Evolutionary conservation across 148 eudicot genomes (phyloP), one percentile per base, ranked within the genome.

Genomic region (Pouteria glomerata): DNA sequence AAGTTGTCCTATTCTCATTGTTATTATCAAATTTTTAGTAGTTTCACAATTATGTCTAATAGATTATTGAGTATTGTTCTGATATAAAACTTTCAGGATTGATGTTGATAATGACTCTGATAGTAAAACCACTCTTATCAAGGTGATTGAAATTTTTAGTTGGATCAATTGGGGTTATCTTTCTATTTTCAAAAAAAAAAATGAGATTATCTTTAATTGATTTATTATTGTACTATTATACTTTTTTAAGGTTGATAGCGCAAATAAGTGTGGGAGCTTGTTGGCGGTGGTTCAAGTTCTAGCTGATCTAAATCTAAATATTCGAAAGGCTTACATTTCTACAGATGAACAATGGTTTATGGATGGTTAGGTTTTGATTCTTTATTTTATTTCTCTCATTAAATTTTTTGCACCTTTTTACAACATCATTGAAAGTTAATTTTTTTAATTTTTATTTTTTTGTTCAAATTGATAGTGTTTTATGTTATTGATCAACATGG

Each of bases 161-260:
- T 13, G n/a, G 60, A 18, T 59, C 68, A 24, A 37, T 31, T 63
- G n/a, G 48, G n/a, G 45, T 45, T 62, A 8, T 45, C 35, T 47
- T 29, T 31, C 30, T 3, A 57, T 3, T n/a, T n/a, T n/a, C n/a
- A n/a, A n/a, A n/a, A n/a, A n/a, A n/a, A n/a, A n/a, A n/a, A n/a
- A n/a, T n/a, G n/a, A n/a, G n/a, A 24, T 52, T 4, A 4, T 31
- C 57, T 41, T 26, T 11, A 6, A 37, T 67, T 39, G 51, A 30
- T 42, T 19, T 68, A 67, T 31, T n/a, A 24, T 68, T n/a, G n/a
- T n/a, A n/a, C n/a, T n/a, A n/a, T n/a, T n/a, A n/a, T n/a, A n/a
- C n/a, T n/a, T n/a, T n/a, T n/a, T n/a, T n/a, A n/a, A 87, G 91
- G 88, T 87, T 21, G 91, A 87, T 73, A 87, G 91, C 71, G 91